Evolutionary conservation across 179 eudicot genomes (phyloP), one percentile per base, ranked within the genome.

Genomic region (Carnegiea gigantea): DNA sequence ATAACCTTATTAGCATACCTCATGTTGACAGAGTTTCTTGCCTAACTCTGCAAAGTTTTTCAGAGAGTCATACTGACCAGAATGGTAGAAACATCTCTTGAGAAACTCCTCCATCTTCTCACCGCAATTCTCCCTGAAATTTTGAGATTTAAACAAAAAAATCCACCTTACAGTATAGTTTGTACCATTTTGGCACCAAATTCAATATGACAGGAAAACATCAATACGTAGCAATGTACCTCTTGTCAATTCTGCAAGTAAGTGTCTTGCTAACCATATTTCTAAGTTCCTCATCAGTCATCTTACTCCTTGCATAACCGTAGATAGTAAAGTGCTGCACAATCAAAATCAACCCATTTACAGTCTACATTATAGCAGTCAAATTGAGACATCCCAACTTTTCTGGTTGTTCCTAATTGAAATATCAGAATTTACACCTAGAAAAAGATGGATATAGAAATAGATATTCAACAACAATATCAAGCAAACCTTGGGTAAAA

Each of bases 281-380:
- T 83, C 99, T 86, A 49, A 96, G 90, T 84, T 96, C 98, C 46
- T 87, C 98, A 88, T 96, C 99, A 75, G 90, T 92, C 99, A 96
- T 94, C 91, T 96, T 96, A 89, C 99, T 96, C 85, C 99, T 90
- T 43, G 99, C 97, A 92, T 94, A 96, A 78, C 97, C 99, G 85
- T 83, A 96, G n/a, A 96, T 81, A 21, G 97, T 96, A 78, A 96
- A 96, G 77, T 94, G 98, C 99, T 96, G 95, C 86, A 83, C 18
- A 85, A 83, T 51, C 78, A 70, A 86, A 83, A 40, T 3, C 73
- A 40, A 54, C 74, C 33, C 62, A 15, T 49, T 80, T 36, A 74
- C 79, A 53, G n/a, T 49, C 77, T 73, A 48, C 36, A 65, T 7
- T 51, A 49, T 43, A 49, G 23, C 70, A 26, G 53, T 4, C 24